Percentiles rank a stretch among this genome's conserved stretches.
Evolutionary conservation across 2,329 filamentous ascomycete species (phyloP).

Genomic region (Colletotrichum filicis): DNA sequence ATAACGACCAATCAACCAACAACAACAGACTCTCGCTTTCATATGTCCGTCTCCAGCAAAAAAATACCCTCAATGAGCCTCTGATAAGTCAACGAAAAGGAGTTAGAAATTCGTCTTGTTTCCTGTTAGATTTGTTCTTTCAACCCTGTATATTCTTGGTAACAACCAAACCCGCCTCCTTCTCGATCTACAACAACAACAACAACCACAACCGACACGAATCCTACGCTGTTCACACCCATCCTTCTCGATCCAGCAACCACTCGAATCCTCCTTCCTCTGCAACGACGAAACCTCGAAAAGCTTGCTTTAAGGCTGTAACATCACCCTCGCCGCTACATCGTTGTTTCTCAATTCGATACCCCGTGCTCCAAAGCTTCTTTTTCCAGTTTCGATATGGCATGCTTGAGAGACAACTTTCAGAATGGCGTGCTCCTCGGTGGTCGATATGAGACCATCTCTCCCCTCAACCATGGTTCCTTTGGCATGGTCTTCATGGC

Average conservation of each 20-base stretch:
- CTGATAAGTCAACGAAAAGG: slow-evolving; percentile 47
- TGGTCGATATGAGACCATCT: slow-evolving; percentile 90
- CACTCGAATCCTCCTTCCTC: slow-evolving; percentile 1
- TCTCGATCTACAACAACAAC: neutral
- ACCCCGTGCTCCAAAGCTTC: slow-evolving; percentile 36
- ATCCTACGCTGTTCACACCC: neutral
- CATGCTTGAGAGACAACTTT: slow-evolving; percentile 88
- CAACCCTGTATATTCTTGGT: slow-evolving; percentile 31
- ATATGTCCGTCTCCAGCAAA: slow-evolving; percentile 33
- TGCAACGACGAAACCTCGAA: neutral
- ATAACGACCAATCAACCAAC: slow-evolving; percentile 33
- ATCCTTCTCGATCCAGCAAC: neutral
- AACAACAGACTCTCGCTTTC: slow-evolving; percentile 34
- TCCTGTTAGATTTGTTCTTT: slow-evolving; percentile 32
- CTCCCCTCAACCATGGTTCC: slow-evolving; percentile 96
- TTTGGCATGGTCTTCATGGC: slow-evolving; percentile 99
- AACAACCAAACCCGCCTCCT: slow-evolving; percentile 6
- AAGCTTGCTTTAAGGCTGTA: slow-evolving; percentile 21
- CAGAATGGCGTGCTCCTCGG: slow-evolving; percentile 82
- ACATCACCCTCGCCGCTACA: slow-evolving; percentile 16
- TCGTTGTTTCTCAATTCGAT: slow-evolving; percentile 27
- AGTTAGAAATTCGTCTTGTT: slow-evolving; percentile 39
- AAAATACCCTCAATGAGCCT: slow-evolving; percentile 50
- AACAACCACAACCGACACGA: neutral
- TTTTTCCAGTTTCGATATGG: slow-evolving; percentile 63